phyloP scores from a whole-genome alignment of 495 filamentous ascomycete genomes.

The Choiromyces venosus region DNA sequence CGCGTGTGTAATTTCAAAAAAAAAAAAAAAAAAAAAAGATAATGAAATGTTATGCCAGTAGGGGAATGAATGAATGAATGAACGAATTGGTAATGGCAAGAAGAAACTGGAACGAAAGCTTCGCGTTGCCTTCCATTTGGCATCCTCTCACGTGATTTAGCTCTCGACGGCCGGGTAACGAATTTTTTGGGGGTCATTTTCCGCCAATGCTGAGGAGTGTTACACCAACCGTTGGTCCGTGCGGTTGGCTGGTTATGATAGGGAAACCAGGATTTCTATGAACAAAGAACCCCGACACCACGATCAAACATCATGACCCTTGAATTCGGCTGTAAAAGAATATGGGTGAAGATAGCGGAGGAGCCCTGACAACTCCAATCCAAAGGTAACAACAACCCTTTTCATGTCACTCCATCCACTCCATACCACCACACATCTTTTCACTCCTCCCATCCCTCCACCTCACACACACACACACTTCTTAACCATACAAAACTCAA shows the following conservation, averaged over 20 bases:
- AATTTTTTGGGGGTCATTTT: too few relatives aligned
- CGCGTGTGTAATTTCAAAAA: slow-evolving; percentile 32
- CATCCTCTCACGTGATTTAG: neutral
- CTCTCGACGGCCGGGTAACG: neutral
- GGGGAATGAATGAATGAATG: neutral
- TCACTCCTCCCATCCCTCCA: neutral
- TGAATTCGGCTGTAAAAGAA: neutral
- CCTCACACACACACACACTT: neutral
- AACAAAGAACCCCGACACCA: slow-evolving; percentile 1
- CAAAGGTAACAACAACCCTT: neutral
- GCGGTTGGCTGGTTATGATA: too few relatives aligned
- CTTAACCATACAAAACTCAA: neutral
- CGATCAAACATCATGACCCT: neutral
- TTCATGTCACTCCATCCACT: too few relatives aligned
- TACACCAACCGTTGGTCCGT: too few relatives aligned
- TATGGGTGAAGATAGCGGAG: neutral
- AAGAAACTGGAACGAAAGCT: neutral
- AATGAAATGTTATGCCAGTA: neutral
- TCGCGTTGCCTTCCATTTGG: neutral
- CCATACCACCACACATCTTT: neutral
- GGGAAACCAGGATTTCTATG: neutral
- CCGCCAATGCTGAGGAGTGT: too few relatives aligned
- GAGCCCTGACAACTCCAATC: neutral
- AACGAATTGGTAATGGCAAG: neutral
- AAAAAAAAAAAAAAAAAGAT: neutral